Evolutionary conservation across 1,139 yeast species (phyloP).

Genomic region (Scheffersomyces segobiensis): DNA sequence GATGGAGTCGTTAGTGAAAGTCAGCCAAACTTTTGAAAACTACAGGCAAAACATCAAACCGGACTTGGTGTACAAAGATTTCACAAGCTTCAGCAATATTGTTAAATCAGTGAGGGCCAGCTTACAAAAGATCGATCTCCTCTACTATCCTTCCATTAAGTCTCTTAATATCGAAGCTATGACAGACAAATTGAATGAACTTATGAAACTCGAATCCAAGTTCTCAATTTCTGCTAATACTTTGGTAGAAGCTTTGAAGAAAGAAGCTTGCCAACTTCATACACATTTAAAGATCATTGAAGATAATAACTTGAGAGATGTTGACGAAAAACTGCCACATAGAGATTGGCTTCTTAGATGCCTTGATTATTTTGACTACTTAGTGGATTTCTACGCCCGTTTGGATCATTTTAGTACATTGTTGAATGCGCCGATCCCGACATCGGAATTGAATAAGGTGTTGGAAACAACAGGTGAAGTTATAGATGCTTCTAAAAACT

Average conservation of each 20-base stretch:
- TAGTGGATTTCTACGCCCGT: conserved; percentile 14
- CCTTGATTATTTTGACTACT: conserved; percentile 14
- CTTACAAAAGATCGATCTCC: conserved; percentile 9
- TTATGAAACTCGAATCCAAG: conserved; percentile 8
- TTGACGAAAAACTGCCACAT: background rate
- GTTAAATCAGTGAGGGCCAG: conserved; percentile 7
- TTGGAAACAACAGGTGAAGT: conserved; percentile 6
- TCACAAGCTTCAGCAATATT: conserved; percentile 15
- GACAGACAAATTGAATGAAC: conserved; percentile 11
- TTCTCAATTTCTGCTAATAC: background rate
- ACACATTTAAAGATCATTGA: background rate
- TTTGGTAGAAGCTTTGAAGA: background rate
- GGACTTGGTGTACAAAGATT: conserved; percentile 19
- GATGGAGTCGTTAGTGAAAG: conserved; percentile 3
- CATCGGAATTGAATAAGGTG: conserved; percentile 8
- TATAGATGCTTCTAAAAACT: background rate
- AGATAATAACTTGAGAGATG: background rate
- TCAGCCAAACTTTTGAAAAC: conserved; percentile 7
- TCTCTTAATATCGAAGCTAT: conserved; percentile 13
- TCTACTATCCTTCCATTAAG: conserved; percentile 18
- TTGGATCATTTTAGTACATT: conserved; percentile 15
- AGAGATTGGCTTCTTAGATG: conserved; percentile 6
- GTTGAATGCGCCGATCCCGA: conserved; percentile 7
- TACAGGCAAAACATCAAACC: conserved; percentile 12
- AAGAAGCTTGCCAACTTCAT: background rate